These are phyloP conservation scores for Ascoidea asiatica DNA, from an alignment of 805 yeast species.

Conservation along the genomic window DNA sequence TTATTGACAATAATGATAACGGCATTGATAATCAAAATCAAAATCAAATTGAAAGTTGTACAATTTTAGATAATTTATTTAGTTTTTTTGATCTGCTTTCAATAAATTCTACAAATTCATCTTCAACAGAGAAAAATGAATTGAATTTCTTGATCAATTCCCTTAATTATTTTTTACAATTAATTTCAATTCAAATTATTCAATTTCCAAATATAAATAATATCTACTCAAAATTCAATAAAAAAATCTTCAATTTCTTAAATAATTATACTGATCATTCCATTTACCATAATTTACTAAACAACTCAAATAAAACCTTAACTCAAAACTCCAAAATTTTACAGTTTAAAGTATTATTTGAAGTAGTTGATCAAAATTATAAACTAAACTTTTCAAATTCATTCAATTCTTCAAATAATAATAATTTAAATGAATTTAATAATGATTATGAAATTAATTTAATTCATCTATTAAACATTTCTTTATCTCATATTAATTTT, in stretches of 20 bases:
- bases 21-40: too few relatives aligned
- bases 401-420: not conserved
- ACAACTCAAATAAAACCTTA: too few relatives aligned
- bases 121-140: too few relatives aligned
- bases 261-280: not conserved
- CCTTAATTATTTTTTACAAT: not conserved
- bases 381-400: too few relatives aligned
- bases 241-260: not conserved
- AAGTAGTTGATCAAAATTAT: not conserved
- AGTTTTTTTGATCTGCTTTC: too few relatives aligned
- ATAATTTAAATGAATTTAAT: conserved; percentile 1
- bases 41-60: not conserved
- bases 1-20: too few relatives aligned
- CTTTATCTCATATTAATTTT: not conserved
- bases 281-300: not conserved
- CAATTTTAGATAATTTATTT: not conserved
- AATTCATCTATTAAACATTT: too few relatives aligned
- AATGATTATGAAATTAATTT: conserved; percentile 4
- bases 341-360: not conserved
- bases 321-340: not conserved
- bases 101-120: too few relatives aligned
- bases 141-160: not conserved
- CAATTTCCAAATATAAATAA: not conserved
- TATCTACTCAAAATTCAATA: not conserved
- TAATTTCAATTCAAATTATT: not conserved